Base-by-base conservation (phyloP, 305 asterid genomes). In the Fraxinus xanthoxyloides region DNA sequence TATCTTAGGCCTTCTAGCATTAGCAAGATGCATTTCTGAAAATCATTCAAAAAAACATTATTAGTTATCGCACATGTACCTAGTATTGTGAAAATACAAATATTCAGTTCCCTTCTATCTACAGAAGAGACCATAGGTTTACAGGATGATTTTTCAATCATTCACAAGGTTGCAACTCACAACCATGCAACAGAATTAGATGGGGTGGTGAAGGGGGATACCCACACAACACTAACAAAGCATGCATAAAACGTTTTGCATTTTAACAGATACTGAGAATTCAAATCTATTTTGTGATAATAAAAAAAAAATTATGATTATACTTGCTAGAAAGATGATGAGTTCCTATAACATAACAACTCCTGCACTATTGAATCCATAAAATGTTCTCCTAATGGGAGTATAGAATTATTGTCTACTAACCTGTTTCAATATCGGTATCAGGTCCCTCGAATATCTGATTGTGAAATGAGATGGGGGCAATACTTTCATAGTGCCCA, bases 361-460 rank as follows among this genome's bases (percentile, higher is more conserved):
- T 70, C 7, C 26, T 36, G 40, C 70, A 78, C 34, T 74, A 7
- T 77, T 75, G 26, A 65, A 30, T 67, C 79, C 35, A 40, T 24
- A 23, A 35, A 76, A 80, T 63, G 78, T 56, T 63, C 76, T 40
- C 61, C 61, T 35, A 75, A 84, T 69, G n/a, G 32, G 82, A 15
- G 38, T 21, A 78, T 72, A 31, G 30, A 76, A 67, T 28, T 48
- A 85, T 26, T 32, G 74, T 75, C 61, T 63, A 86, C 85, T 24
- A 56, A 94, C 99, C 99, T 83, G 95, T 97, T 90, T 97, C 98
- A 77, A 93, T 87, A 86, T 97, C 98, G 26, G 99, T 97, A 86
- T 97, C 98, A 28, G 97, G 99, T 80, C 97, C 97, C 89, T 97
- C 99, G 70, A 87, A 95, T 84, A 94, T 90, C 88, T 97, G 99